Evolutionary conservation across 2,329 filamentous ascomycete genomes (phyloP), one percentile per base, ranked within the genome.

Genomic region (Colletotrichum shisoi): DNA sequence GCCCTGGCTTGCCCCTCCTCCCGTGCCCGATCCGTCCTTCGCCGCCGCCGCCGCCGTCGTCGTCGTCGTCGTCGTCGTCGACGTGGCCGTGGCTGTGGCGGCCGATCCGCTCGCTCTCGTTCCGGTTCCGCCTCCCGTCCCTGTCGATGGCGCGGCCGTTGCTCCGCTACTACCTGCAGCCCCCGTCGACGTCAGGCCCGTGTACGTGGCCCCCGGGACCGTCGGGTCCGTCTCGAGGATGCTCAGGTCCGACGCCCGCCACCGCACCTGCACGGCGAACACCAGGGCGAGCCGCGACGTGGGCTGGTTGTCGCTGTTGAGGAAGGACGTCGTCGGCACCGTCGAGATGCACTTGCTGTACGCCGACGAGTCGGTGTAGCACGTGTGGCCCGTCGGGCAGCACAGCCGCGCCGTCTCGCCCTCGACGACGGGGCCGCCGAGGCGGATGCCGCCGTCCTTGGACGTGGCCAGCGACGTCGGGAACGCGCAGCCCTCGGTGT

Each of bases 201-300:
- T 58, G 9, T 68, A 70, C 9, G 51, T 71, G 24, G 63, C 52
- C 13, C 71, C 71, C n/a, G 71, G 59, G 9, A 67, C 67, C 11
- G 69, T 70, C 34, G 71, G 71, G 34, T 72, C 63, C 37, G 71
- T 72, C 40, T 70, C 62, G 24, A 72, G 39, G 17, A 61, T 69
- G 19, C 60, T 61, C 5, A 72, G 57, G 49, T 72, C 71, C 17
- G 67, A 70, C 5, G 60, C 57, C 53, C 63, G 67, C 71, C 71
- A 72, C 31, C 71, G 64, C n/a, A 72, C 70, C 48, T 72, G 70
- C 12, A 72, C 51, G 9, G 63, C 71, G 45, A 39, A 72, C 8
- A 70, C 70, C 40, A 67, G 51, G 17, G 66, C 62, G 17, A 68
- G 63, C 7, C n/a, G 48, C 21, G 62, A 57, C 1, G 57, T 67